Evolutionary conservation across 2,329 filamentous ascomycete species (phyloP), one percentile per base, ranked within the genome.

Genomic region (Didymella pinodella): DNA sequence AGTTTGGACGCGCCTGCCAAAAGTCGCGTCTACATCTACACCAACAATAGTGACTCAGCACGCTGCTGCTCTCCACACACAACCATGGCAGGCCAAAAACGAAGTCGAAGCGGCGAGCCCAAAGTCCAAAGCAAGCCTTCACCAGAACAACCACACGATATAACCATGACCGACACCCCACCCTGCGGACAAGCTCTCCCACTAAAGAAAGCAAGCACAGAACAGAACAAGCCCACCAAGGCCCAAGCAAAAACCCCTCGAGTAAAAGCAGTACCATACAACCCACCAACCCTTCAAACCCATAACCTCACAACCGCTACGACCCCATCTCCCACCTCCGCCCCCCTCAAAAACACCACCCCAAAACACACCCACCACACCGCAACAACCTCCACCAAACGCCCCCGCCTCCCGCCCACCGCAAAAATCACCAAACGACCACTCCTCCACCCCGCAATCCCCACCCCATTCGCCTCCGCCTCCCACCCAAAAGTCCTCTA

Each of bases 401-500:
- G 25, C 20, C 32, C 40, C 4, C 40, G 11, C 10, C 46, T 41
- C 12, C 18, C 58, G 83, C 82, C 83, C 63, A 78, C 81, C 40
- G 22, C 55, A 14, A 78, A 75, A 57, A 74, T 87, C 49, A 70
- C 79, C 63, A 86, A 85, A 71, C 83, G 86, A 0, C 85, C 86
- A 0, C 82, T 88, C 64, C 81, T 83, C n/a, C 86, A 82, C 71
- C 78, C 85, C 3, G 75, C 85, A 2, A 75, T 85, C 29, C 77
- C 84, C 4, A 83, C 83, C 0, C 83, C 84, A 4, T 85, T 85
- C 72, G 76, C 83, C 18, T 64, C 82, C 45, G 65, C 69, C 1
- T 70, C 78, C 5, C 82, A 78, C 5, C 82, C 80, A 11, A 88
- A 88, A 74, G 74, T 85, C 60, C 81, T 93, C 74, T 91, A 92